Conservation (phyloP, 140 eudicot genomes). For the Erigeron philadelphicus region DNA sequence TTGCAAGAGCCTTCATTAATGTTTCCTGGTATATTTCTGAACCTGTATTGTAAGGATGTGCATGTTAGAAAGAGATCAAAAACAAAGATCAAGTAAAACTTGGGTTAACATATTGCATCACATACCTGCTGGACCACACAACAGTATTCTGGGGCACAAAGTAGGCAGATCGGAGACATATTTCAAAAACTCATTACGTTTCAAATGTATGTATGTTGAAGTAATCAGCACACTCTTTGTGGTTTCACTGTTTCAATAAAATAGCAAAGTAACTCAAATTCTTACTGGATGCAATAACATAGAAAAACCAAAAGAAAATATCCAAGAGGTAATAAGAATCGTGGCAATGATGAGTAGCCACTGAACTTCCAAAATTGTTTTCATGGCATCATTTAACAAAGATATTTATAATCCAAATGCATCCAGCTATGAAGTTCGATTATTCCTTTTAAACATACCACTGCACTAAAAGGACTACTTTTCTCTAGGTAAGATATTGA, state of each 20-base stretch:
- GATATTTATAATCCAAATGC: too few species aligned
- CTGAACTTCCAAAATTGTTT: too few species aligned
- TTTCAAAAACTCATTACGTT: slow-evolving; percentile 59
- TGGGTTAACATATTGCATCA: not conserved
- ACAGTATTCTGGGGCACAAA: slow-evolving; percentile 68
- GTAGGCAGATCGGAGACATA: slow-evolving; percentile 68
- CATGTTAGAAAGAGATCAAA: not conserved
- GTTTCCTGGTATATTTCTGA: slow-evolving; percentile 94
- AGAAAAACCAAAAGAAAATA: not conserved
- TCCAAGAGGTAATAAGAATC: not conserved
- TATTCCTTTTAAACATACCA: too few species aligned
- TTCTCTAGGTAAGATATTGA: too few species aligned
- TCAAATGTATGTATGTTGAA: slow-evolving; percentile 73
- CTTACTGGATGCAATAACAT: not conserved
- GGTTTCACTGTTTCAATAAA: slow-evolving; percentile 53
- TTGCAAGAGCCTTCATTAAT: slow-evolving; percentile 78
- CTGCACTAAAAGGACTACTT: too few species aligned
- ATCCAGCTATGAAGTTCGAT: too few species aligned
- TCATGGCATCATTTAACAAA: too few species aligned
- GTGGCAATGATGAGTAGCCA: too few species aligned
- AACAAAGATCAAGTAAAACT: not conserved
- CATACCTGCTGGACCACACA: slow-evolving; percentile 94
- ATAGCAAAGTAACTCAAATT: slow-evolving; percentile 20
- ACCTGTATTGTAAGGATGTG: slow-evolving; percentile 38
- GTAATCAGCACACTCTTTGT: slow-evolving; percentile 84